Conservation (phyloP, 257 asterid species). For the Marsdenia floribunda region DNA sequence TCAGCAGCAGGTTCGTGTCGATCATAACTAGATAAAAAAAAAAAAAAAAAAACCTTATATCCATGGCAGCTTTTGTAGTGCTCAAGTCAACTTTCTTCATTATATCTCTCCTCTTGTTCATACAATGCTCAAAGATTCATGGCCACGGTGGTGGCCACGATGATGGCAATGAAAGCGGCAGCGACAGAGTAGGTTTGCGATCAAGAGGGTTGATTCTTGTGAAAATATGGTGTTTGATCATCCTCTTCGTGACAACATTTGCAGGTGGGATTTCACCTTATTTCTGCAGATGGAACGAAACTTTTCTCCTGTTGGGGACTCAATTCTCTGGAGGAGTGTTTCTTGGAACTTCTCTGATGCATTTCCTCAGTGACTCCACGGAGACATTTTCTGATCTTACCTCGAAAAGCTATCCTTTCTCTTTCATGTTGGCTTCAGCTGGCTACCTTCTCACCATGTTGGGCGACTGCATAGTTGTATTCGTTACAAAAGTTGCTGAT, state of each 20-base stretch:
- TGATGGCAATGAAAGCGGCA: constrained; percentile 9
- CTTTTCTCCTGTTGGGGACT: constrained; percentile 66
- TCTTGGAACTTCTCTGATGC: constrained; percentile 81
- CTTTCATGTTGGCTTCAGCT: constrained; percentile 70
- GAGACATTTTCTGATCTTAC: constrained; percentile 42
- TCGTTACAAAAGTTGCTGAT: constrained; percentile 22
- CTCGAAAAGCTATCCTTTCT: constrained; percentile 52
- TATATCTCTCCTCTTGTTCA: constrained; percentile 26
- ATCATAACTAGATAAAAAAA: no score
- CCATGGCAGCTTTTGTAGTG: constrained; percentile 23
- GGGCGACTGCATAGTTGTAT: constrained; percentile 48
- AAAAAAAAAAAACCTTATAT: neutral
- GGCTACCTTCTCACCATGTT: constrained; percentile 78
- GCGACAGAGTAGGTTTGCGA: constrained; percentile 18
- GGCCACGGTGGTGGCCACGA: constrained; percentile 47
- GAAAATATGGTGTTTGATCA: constrained; percentile 66
- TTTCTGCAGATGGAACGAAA: constrained; percentile 74
- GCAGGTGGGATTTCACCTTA: constrained; percentile 77
- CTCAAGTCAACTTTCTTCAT: constrained; percentile 45
- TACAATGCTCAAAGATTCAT: constrained; percentile 29
- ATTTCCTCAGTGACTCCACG: constrained; percentile 69
- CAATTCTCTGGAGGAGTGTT: constrained; percentile 91
- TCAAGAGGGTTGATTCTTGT: constrained; percentile 51
- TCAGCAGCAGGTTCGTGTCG: neutral
- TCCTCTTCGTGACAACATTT: constrained; percentile 58